phyloP scores from a whole-genome alignment of 2,329 filamentous ascomycete species.

The Monosporascus sp. region DNA sequence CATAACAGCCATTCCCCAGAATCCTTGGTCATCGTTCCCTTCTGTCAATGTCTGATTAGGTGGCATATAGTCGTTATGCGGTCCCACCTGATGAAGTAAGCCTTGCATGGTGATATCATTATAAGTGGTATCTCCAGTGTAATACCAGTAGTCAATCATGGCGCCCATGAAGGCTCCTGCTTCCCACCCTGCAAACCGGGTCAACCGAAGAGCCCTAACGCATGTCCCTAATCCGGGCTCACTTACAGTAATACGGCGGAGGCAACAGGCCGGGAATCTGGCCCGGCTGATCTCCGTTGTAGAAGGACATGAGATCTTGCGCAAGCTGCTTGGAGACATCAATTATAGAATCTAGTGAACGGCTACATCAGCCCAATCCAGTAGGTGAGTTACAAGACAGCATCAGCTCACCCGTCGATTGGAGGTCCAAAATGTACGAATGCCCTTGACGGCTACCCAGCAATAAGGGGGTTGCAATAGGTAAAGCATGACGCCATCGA shows the following conservation, averaged over 20 bases:
- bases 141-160: slow-evolving; percentile 80
- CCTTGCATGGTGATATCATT: slow-evolving; percentile 64
- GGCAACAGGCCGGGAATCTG: slow-evolving; percentile 48
- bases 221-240: neutral
- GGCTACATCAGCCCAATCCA: neutral
- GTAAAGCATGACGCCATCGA: neutral
- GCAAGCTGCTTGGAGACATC: slow-evolving; percentile 45
- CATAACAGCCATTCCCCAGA: slow-evolving; percentile 69
- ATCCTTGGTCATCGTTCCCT: slow-evolving; percentile 72
- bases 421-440: neutral
- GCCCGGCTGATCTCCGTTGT: slow-evolving; percentile 45
- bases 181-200: slow-evolving; percentile 56
- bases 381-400: neutral
- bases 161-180: slow-evolving; percentile 67
- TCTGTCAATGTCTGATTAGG: slow-evolving; percentile 63
- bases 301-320: slow-evolving; percentile 45
- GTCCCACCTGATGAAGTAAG: slow-evolving; percentile 70
- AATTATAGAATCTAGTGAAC: slow-evolving; percentile 44
- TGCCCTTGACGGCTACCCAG: neutral
- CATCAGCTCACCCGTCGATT: neutral
- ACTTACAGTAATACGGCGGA: slow-evolving; percentile 50
- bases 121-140: slow-evolving; percentile 69
- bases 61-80: slow-evolving; percentile 73
- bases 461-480: neutral
- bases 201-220: slow-evolving; percentile 5